phyloP scores from a whole-genome alignment of 2,329 filamentous ascomycete species.

The Botryotinia calthae region DNA sequence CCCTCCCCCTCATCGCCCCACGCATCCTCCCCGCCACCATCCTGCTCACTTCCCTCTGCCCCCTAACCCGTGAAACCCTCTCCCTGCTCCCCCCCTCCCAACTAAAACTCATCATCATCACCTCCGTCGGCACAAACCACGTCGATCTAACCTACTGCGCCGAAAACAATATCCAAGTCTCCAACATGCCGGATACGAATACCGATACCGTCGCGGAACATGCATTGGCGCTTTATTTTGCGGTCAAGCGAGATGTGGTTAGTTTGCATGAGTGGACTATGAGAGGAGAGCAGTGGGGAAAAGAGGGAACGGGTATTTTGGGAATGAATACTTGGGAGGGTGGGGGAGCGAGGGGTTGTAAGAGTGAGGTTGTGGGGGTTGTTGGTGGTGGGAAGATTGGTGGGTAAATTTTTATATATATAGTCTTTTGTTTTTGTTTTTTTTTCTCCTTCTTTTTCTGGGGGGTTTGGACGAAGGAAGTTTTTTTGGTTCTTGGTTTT shows the following conservation, averaged over 20 bases:
- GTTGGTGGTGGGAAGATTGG: constrained; percentile 5
- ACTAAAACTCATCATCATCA: constrained; percentile 15
- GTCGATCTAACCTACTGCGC: not conserved
- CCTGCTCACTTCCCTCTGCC: not conserved
- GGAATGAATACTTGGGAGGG: not conserved
- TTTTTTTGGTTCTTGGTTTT: not conserved
- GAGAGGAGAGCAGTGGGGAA: not conserved
- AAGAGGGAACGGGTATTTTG: not conserved
- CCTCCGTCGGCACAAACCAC: constrained; percentile 8
- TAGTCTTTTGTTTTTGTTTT: not conserved
- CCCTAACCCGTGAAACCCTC: not conserved
- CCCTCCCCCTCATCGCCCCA: not conserved
- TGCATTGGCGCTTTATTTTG: constrained; percentile 3
- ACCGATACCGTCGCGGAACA: not conserved
- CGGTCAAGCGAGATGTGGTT: not conserved
- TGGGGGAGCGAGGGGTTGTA: not conserved
- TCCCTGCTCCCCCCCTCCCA: not conserved
- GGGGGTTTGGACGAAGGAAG: not conserved
- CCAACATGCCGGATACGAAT: constrained; percentile 4
- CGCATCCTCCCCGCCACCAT: not conserved
- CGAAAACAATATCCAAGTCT: not conserved
- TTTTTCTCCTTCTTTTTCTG: not conserved
- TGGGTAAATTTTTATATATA: not conserved
- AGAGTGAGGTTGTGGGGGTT: not conserved
- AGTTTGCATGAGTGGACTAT: constrained; percentile 11